Conservation (phyloP, 352 stramenopile species). For the Pythium aquatile region DNA sequence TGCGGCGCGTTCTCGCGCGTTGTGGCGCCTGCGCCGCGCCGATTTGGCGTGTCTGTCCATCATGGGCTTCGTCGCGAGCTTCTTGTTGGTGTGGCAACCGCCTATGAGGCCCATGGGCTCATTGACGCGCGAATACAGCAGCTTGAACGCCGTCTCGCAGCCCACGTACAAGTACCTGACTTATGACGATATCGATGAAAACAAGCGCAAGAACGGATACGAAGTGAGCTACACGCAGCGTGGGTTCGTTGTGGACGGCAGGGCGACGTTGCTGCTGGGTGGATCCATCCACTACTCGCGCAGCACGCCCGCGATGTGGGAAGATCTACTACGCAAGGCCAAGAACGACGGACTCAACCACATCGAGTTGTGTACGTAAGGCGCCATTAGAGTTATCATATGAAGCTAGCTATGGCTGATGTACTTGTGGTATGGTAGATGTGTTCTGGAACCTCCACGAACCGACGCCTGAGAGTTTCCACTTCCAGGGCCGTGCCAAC, state of each 20-base stretch:
- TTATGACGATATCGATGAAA: conserved; percentile 50
- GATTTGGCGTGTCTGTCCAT: conserved; percentile 50
- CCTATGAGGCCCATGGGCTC: conserved; percentile 42
- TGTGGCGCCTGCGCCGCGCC: conserved; percentile 39
- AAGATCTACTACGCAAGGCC: conserved; percentile 52
- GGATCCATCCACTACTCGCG: conserved; percentile 68
- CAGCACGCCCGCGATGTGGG: conserved; percentile 53
- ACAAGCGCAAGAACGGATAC: conserved; percentile 47
- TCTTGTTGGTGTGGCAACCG: conserved; percentile 45
- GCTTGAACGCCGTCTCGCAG: neutral
- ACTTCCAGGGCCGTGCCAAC: conserved; percentile 49
- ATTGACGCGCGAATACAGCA: conserved; percentile 19
- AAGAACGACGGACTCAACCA: conserved; percentile 77
- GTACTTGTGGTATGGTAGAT: conserved; percentile 32
- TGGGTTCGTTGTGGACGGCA: conserved; percentile 63
- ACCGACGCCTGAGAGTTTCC: conserved; percentile 46
- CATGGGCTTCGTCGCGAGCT: conserved; percentile 49
- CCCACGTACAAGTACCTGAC: conserved; percentile 43
- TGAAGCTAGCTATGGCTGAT: neutral
- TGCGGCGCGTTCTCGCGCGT: conserved; percentile 1
- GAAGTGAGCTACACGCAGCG: conserved; percentile 42
- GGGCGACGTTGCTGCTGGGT: conserved; percentile 52
- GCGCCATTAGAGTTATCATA: neutral
- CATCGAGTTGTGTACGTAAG: conserved; percentile 62
- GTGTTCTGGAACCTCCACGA: conserved; percentile 78